Base-by-base conservation (phyloP, 768 basidiomycete genomes). In the Multifurca ochricompacta region DNA sequence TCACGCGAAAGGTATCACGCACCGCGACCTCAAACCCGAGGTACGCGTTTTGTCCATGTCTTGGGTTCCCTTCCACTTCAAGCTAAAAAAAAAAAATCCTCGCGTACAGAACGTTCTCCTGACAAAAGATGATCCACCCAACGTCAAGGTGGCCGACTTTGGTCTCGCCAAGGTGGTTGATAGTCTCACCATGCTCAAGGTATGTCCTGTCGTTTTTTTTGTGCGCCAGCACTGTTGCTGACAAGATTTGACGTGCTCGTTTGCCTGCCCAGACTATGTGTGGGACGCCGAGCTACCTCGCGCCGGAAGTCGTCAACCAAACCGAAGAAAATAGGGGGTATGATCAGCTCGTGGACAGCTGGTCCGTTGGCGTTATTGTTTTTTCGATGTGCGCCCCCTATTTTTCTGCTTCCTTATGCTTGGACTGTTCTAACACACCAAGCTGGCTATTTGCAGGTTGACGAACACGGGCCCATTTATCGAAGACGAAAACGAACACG, bases 311-410 rank as follows among this genome's bases (percentile, higher is more conserved):
- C 30, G 87, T 97, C 45, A 72, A 71, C 58, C 83, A 85, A 58
- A 46, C 64, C 4, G 68, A 74, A 40, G 72, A 77, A 39, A 69
- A 74, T 27, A 72, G 79, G 52, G 94, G 93, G 3, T 98, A 99
- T 64, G 84, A 87, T 63, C 80, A 84, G 53, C 72, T 87, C 18
- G 96, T 98, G 46, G 96, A 99, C 65, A 91, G 90, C 59, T 99
- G 93, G 93, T 94, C 91, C 42, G 80, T 93, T 10, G 95, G 96
- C 6, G 91, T 96, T 19, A 96, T 98, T 49, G 80, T 97, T 1
- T 98, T 86, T 63, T 85, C 85, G 21, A 93, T 91, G 93, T 92
- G 63, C 57, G 81, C 66, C 10, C 25, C 25, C 13, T 21, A n/a
- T 23, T 23, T 59, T 40, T 18, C 49, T 48, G 5, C 10, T n/a